Evolutionary conservation across 2,329 filamentous ascomycete species (phyloP).

Genomic region (Beauveria bassiana): DNA sequence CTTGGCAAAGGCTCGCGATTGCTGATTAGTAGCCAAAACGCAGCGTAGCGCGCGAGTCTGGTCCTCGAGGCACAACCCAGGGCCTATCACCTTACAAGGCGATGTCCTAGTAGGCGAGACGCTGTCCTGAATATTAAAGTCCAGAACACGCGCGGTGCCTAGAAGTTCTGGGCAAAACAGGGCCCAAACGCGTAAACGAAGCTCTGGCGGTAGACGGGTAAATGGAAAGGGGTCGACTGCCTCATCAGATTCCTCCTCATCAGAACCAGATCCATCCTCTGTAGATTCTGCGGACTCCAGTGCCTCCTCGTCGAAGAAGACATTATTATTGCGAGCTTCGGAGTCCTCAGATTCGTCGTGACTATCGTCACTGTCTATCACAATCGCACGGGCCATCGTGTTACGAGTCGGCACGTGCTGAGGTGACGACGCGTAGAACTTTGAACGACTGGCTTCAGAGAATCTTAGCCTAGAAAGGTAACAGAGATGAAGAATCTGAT

Average conservation of each 20-base stretch:
- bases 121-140: constrained; percentile 18
- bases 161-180: constrained; percentile 24
- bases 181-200: constrained; percentile 27
- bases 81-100: constrained; percentile 14
- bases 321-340: not conserved
- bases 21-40: constrained; percentile 26
- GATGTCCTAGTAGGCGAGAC: constrained; percentile 5
- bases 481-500: not conserved
- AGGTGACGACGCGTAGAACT: not conserved
- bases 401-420: not conserved
- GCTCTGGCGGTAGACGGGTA: constrained; percentile 24
- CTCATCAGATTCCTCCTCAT: constrained; percentile 3
- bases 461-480: not conserved
- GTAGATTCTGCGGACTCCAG: constrained; percentile 2
- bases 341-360: not conserved
- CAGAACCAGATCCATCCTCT: not conserved
- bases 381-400: not conserved
- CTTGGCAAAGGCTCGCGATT: constrained; percentile 28
- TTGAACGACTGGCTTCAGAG: not conserved
- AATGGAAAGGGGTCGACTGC: constrained; percentile 20
- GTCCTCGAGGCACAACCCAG: constrained; percentile 19
- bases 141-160: constrained; percentile 21
- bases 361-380: constrained; percentile 1
- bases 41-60: constrained; percentile 23
- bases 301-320: constrained; percentile 8